Conservation (phyloP, 1,139 yeast genomes). For the Hanseniaspora uvarum region DNA sequence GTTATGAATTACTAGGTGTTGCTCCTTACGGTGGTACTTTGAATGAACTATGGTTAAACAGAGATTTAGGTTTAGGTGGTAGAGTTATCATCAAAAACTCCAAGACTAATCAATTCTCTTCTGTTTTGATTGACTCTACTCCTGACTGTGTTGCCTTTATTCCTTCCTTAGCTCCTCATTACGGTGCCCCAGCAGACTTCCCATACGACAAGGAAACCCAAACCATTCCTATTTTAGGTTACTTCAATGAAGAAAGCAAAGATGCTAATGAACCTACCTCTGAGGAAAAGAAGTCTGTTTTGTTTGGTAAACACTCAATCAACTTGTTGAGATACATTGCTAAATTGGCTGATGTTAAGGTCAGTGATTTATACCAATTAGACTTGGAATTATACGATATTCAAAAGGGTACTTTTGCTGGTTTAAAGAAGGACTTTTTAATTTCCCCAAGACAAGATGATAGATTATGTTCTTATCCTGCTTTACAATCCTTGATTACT, state of each 20-base stretch:
- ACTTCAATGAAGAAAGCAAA: constrained; percentile 26
- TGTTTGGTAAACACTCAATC: constrained; percentile 51
- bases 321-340: constrained; percentile 48
- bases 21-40: constrained; percentile 59
- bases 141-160: constrained; percentile 57
- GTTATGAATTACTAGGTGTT: constrained; percentile 54
- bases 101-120: constrained; percentile 27
- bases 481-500: constrained; percentile 44
- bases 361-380: constrained; percentile 46
- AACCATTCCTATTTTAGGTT: constrained; percentile 54
- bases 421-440: constrained; percentile 49
- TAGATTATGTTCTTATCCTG: constrained; percentile 54
- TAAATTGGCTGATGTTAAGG: constrained; percentile 38
- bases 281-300: constrained; percentile 52
- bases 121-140: constrained; percentile 45
- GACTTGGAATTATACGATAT: constrained; percentile 56
- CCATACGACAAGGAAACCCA: constrained; percentile 53
- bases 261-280: constrained; percentile 37
- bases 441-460: constrained; percentile 61
- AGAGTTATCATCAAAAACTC: constrained; percentile 39
- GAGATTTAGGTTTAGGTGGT: constrained; percentile 63
- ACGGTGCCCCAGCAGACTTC: constrained; percentile 42
- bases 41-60: constrained; percentile 49
- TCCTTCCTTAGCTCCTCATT: constrained; percentile 58
- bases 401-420: constrained; percentile 54